These are phyloP conservation scores for Spizellomyces punctatus DNA, from an alignment of 192 early-diverging fungal species.

Conservation along the genomic window DNA sequence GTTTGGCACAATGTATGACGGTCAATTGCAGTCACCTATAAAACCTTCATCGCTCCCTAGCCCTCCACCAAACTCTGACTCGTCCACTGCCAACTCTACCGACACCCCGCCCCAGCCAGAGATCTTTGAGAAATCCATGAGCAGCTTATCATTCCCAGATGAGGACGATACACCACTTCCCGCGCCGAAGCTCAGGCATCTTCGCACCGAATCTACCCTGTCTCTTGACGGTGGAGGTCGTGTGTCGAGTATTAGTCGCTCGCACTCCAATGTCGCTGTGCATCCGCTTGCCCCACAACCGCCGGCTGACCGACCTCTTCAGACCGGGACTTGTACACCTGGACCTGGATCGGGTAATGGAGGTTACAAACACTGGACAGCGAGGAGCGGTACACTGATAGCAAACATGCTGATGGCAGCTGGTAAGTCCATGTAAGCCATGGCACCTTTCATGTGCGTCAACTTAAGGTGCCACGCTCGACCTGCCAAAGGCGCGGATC, in stretches of 20 bases:
- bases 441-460: too few species aligned
- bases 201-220: constrained; percentile 37
- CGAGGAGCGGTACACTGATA: constrained; percentile 89
- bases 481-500: constrained; percentile 62
- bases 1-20: constrained; percentile 41
- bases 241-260: constrained; percentile 51
- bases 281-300: constrained; percentile 40
- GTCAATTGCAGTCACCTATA: constrained; percentile 8
- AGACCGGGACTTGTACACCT: too few species aligned
- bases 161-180: constrained; percentile 9
- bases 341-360: not conserved
- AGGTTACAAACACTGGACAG: constrained; percentile 82
- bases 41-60: constrained; percentile 1
- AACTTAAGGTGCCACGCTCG: too few species aligned
- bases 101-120: not conserved
- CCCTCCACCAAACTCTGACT: not conserved
- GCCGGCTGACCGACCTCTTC: not conserved
- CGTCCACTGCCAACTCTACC: not conserved
- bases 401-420: constrained; percentile 97
- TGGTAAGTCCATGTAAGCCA: constrained; percentile 31
- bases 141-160: constrained; percentile 22
- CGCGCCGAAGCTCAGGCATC: constrained; percentile 28
- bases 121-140: constrained; percentile 1
- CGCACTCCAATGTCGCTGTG: constrained; percentile 51
- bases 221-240: constrained; percentile 38